Evolutionary conservation across 1,284 basidiomycete genomes (phyloP), one percentile per base, ranked within the genome.

Genomic region (Coniferiporia weirii): DNA sequence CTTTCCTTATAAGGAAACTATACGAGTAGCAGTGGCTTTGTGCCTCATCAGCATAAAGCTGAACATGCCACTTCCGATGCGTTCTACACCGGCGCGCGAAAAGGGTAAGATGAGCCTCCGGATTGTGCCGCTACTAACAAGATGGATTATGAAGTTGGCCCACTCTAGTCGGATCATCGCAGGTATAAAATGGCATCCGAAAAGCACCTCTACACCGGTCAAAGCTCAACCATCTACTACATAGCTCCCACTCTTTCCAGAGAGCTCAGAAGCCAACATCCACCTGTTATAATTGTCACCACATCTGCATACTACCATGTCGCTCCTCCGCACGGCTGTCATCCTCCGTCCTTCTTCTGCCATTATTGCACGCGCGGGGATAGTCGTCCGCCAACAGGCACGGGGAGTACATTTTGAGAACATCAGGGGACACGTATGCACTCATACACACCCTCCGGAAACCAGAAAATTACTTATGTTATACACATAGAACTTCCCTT

Each of bases 371-470:
- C 48, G 59, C 7, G 54, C 19, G 45, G 49, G 20, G 10, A 52
- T 47, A 35, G 13, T 48, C 38, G 43, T 35, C 13, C 22, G 45
- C 44, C 44, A 52, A 43, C 57, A 58, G 46, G 34, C 46, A 13
- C 53, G 59, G 10, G 54, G 54, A 32, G 50, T 52, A 4, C 59
- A 60, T 47, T 32, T 56, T 17, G 59, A 60, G 43, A 60, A 60
- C 49, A 13, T 27, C 15, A 48, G 45, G 12, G 47, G 54, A 32
- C 47, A 60, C 19, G 59, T 60, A 56, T 15, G 38, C 19, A 53
- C 49, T 38, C 46, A 45, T 50, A 8, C 49, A 32, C 47, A 12
- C 54, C 38, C 15, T 22, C 6, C 7, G 34, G 19, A 15, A 20
- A 17, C 0, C 20, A 9, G n/a, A 17, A 19, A 17, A 17, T 35